A percentile compares a stretch with the other conserved stretches of the same genome.
These are phyloP conservation scores for Domatiomyces catenatus DNA, from an alignment of 2,329 filamentous ascomycete genomes.

Conservation along the genomic window DNA sequence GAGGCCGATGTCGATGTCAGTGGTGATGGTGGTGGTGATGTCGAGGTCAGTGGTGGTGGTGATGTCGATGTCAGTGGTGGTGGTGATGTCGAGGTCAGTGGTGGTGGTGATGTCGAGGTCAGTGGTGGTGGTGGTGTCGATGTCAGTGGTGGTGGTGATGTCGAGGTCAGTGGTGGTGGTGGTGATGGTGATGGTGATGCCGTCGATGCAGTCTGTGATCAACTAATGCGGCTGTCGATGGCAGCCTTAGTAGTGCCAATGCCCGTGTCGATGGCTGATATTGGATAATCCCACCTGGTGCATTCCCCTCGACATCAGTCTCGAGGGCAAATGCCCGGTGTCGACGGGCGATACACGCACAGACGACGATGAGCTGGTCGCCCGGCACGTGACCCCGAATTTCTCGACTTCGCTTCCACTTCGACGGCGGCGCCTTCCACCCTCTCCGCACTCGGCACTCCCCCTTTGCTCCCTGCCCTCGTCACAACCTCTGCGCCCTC, in stretches of 20 bases:
- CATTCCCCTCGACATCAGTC: background rate
- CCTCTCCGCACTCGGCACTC: background rate
- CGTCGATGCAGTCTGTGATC: background rate
- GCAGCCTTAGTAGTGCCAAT: background rate
- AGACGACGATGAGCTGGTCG: background rate
- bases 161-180: background rate
- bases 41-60: too few species aligned
- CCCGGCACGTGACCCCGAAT: background rate
- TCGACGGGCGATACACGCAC: too few species aligned
- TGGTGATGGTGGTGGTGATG: background rate
- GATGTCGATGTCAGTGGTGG: too few species aligned
- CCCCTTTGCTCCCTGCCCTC: background rate
- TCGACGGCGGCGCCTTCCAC: background rate
- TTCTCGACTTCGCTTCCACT: background rate
- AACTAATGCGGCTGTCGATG: background rate
- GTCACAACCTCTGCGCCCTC: background rate
- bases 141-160: background rate
- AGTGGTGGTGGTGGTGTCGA: too few species aligned
- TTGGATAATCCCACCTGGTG: background rate
- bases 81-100: too few species aligned
- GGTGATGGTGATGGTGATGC: background rate
- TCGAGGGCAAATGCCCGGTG: too few species aligned
- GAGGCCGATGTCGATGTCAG: background rate
- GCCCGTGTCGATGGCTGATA: background rate
- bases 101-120: too few species aligned